Percentiles rank a stretch among this genome's conserved stretches.
Evolutionary conservation across 2,329 filamentous ascomycete genomes (phyloP).

Genomic region (Venturia oleaginea): DNA sequence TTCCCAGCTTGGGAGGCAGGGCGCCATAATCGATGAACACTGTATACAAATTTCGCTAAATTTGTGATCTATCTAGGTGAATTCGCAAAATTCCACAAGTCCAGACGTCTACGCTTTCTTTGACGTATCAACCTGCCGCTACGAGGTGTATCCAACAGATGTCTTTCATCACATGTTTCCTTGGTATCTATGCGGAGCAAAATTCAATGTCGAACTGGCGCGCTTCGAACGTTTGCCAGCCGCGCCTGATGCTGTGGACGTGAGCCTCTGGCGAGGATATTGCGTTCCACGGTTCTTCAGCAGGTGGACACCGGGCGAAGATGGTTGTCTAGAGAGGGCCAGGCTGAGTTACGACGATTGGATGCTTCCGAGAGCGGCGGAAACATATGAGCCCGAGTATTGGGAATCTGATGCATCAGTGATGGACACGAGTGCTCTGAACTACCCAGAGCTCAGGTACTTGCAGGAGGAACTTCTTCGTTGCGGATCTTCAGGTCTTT

Average conservation of each 20-base stretch:
- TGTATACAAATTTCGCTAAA: slow-evolving; percentile 7
- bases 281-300: not conserved
- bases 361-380: not conserved
- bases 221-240: not conserved
- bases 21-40: slow-evolving; percentile 1
- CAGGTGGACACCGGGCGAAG: not conserved
- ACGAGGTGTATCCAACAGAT: slow-evolving; percentile 11
- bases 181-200: slow-evolving; percentile 6
- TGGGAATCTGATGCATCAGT: not conserved
- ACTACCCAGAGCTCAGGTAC: not conserved
- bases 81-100: not conserved
- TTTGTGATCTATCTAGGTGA: not conserved
- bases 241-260: not conserved
- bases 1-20: slow-evolving; percentile 15
- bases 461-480: not conserved
- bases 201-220: slow-evolving; percentile 2
- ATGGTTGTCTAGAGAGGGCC: not conserved
- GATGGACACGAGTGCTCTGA: not conserved
- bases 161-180: slow-evolving; percentile 10
- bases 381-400: not conserved
- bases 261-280: not conserved
- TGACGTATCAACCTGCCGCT: not conserved
- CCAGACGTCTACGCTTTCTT: slow-evolving; percentile 13
- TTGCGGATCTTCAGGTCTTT: not conserved
- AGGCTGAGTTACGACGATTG: slow-evolving; percentile 6